phyloP scores from a whole-genome alignment of 2,329 filamentous ascomycete genomes.

The Calonectria montana region DNA sequence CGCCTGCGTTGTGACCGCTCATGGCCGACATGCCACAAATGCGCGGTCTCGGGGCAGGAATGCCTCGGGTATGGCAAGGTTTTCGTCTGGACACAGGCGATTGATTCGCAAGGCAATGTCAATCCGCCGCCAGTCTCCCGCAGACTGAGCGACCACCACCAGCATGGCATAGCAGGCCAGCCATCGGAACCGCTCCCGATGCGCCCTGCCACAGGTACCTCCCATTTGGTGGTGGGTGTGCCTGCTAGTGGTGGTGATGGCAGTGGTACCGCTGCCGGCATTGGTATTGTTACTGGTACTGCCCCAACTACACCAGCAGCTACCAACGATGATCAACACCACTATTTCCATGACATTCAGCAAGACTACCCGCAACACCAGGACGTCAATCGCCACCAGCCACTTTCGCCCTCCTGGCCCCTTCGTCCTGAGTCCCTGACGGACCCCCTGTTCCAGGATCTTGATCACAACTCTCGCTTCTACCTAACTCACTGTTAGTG shows the following conservation, averaged over 20 bases:
- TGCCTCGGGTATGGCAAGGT: slow-evolving; percentile 73
- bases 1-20: slow-evolving; percentile 73
- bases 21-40: slow-evolving; percentile 69
- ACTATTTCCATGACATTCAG: slow-evolving; percentile 8
- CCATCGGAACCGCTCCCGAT: slow-evolving; percentile 21
- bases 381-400: slow-evolving; percentile 16
- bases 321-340: not conserved
- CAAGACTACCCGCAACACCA: slow-evolving; percentile 12
- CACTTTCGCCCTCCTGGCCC: slow-evolving; percentile 36
- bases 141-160: slow-evolving; percentile 37
- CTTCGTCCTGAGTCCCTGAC: slow-evolving; percentile 49
- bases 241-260: not conserved
- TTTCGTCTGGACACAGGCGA: slow-evolving; percentile 68
- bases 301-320: not conserved
- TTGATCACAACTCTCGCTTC: slow-evolving; percentile 57
- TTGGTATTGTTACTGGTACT: not conserved
- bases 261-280: not conserved
- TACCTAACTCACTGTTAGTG: slow-evolving; percentile 63
- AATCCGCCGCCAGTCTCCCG: slow-evolving; percentile 44
- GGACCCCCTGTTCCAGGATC: slow-evolving; percentile 67
- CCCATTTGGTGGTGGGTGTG: not conserved
- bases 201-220: not conserved
- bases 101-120: slow-evolving; percentile 61
- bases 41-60: slow-evolving; percentile 63
- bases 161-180: slow-evolving; percentile 22